Conservation (phyloP, 2,329 filamentous ascomycete genomes). For the Fusarium torreyae region DNA sequence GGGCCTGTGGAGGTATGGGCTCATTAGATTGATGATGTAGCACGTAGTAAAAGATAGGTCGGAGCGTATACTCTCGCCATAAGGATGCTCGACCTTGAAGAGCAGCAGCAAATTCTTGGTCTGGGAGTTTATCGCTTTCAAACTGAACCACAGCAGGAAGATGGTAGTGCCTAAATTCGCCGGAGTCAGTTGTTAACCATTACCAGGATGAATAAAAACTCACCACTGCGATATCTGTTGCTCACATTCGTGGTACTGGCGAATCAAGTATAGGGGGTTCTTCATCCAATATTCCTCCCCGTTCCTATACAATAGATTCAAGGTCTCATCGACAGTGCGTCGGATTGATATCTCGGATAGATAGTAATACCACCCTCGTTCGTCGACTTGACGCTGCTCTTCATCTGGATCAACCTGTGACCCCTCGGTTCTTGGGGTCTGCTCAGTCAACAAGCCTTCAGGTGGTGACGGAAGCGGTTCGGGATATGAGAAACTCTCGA, state of each 20-base stretch:
- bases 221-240: slow-evolving; percentile 31
- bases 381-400: slow-evolving; percentile 6
- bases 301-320: slow-evolving; percentile 13
- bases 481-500: slow-evolving; percentile 38
- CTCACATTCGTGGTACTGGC: slow-evolving; percentile 20
- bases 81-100: slow-evolving; percentile 20
- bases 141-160: slow-evolving; percentile 28
- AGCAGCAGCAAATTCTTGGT: slow-evolving; percentile 25
- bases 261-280: slow-evolving; percentile 14
- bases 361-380: slow-evolving; percentile 45
- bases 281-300: slow-evolving; percentile 29
- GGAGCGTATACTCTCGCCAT: slow-evolving; percentile 26
- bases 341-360: slow-evolving; percentile 43
- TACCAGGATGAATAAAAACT: neutral
- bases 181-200: neutral
- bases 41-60: slow-evolving; percentile 27
- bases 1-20: neutral
- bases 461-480: slow-evolving; percentile 41
- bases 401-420: neutral
- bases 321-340: slow-evolving; percentile 37
- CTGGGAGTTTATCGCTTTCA: slow-evolving; percentile 6
- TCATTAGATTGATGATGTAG: slow-evolving; percentile 8
- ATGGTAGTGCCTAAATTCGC: slow-evolving; percentile 8
- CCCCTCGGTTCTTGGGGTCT: neutral
- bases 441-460: neutral